These are phyloP conservation scores for Eruca vesicaria DNA, from an alignment of 441 rosid species.

Conservation along the genomic window DNA sequence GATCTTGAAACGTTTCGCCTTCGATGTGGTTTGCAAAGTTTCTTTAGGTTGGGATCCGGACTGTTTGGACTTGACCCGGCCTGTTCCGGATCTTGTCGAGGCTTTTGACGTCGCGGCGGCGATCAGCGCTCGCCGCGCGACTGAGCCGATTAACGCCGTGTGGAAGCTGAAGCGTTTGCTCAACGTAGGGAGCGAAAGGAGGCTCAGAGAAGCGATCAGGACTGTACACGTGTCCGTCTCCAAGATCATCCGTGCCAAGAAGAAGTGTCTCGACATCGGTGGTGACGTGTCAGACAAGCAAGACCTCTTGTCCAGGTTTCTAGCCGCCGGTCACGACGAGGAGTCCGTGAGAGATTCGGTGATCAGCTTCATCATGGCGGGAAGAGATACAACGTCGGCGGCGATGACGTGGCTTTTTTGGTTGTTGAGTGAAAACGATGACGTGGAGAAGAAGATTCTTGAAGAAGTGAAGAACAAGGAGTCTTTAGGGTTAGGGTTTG, in stretches of 20 bases:
- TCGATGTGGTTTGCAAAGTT: slow-evolving; percentile 50
- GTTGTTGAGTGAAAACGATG: slow-evolving; percentile 50
- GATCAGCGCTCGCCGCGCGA: slow-evolving; percentile 61
- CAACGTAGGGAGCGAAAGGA: slow-evolving; percentile 52
- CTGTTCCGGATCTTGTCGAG: slow-evolving; percentile 44
- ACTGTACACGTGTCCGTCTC: slow-evolving; percentile 39
- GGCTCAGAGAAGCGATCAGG: slow-evolving; percentile 40
- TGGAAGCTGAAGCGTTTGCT: slow-evolving; percentile 55
- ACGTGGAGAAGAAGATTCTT: slow-evolving; percentile 39
- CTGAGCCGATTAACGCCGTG: slow-evolving; percentile 41
- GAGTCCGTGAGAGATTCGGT: slow-evolving; percentile 45
- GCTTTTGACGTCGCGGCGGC: slow-evolving; percentile 61
- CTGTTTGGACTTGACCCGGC: slow-evolving; percentile 47
- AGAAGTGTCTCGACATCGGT: slow-evolving; percentile 36
- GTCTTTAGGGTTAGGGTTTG: slow-evolving; percentile 52
- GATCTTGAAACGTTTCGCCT: slow-evolving; percentile 48
- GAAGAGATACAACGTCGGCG: slow-evolving; percentile 81
- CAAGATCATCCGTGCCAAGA: slow-evolving; percentile 44
- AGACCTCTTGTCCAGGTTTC: slow-evolving; percentile 68
- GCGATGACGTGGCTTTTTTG: slow-evolving; percentile 92
- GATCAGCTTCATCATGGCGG: slow-evolving; percentile 64
- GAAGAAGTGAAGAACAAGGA: slow-evolving; percentile 37
- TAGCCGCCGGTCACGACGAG: slow-evolving; percentile 41
- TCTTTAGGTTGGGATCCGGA: slow-evolving; percentile 57
- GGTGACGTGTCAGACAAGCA: slow-evolving; percentile 34